Evolutionary conservation across 257 asterid species (phyloP).

Genomic region (Cynanchum wilfordii): DNA sequence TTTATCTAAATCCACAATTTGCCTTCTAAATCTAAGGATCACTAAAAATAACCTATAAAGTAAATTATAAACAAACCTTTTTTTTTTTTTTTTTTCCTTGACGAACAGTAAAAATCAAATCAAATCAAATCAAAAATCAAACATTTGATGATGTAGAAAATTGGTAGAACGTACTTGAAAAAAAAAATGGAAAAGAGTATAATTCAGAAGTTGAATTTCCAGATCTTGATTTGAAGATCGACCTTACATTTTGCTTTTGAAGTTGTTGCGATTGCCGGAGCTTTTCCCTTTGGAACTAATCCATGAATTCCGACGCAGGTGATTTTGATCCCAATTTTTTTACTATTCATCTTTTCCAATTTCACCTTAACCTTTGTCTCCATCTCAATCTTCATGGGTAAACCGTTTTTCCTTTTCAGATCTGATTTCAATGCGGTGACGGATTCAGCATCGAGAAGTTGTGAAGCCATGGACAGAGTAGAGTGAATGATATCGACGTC

Average conservation of each 20-base stretch:
- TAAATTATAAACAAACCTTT: slow-evolving; percentile 14
- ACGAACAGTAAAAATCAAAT: neutral
- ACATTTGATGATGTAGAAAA: neutral
- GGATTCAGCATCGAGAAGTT: slow-evolving; percentile 50
- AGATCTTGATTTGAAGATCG: slow-evolving; percentile 85
- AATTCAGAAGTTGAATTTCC: slow-evolving; percentile 59
- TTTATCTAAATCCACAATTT: slow-evolving; percentile 9
- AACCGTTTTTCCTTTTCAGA: slow-evolving; percentile 55
- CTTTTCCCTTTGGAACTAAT: slow-evolving; percentile 54
- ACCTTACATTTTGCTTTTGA: slow-evolving; percentile 61
- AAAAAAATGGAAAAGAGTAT: no score
- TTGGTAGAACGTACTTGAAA: neutral
- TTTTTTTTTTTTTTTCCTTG: neutral
- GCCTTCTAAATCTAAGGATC: neutral
- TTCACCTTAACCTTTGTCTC: slow-evolving; percentile 64
- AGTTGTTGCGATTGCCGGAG: slow-evolving; percentile 43
- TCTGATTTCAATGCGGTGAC: slow-evolving; percentile 41
- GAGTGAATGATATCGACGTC: slow-evolving; percentile 43
- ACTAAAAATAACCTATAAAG: slow-evolving; percentile 5
- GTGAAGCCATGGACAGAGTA: slow-evolving; percentile 27
- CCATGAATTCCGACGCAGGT: slow-evolving; percentile 71
- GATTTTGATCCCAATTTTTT: slow-evolving; percentile 66
- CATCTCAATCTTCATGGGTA: slow-evolving; percentile 53
- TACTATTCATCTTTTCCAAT: slow-evolving; percentile 60
- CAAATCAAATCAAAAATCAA: slow-evolving; percentile 1